These are phyloP conservation scores for Blastocystis sp. DNA, from an alignment of 352 stramenopile genomes.

Conservation along the genomic window DNA sequence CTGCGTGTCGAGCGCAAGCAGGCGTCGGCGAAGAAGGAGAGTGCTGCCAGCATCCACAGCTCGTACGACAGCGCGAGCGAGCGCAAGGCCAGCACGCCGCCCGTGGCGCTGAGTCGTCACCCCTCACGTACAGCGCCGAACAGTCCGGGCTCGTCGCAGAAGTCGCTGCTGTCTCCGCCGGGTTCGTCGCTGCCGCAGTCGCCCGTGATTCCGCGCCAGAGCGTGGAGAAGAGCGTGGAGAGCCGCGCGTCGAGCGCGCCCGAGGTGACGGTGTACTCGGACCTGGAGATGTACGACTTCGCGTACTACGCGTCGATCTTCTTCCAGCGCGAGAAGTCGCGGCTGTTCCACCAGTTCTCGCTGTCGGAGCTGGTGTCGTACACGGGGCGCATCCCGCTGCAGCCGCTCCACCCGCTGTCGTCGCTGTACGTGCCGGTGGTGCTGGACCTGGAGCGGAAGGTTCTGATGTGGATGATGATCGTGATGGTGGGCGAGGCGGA, in stretches of 20 bases:
- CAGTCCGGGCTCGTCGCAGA: background rate
- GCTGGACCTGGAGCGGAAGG: conserved; percentile 37
- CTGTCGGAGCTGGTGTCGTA: conserved; percentile 34
- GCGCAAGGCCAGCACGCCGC: no score
- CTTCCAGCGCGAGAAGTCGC: conserved; percentile 61
- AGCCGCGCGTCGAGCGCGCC: background rate
- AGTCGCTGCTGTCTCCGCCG: background rate
- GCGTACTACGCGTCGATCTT: conserved; percentile 53
- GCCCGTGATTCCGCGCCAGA: background rate
- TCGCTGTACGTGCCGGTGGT: background rate
- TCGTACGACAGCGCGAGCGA: no score
- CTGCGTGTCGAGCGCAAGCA: no score
- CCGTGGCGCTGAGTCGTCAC: no score
- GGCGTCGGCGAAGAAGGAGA: no score
- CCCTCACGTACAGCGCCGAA: no score
- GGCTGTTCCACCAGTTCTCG: conserved; percentile 43
- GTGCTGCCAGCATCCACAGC: no score
- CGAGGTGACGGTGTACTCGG: background rate
- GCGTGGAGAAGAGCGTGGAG: no score
- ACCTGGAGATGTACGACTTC: conserved; percentile 43
- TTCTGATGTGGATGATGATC: conserved; percentile 57
- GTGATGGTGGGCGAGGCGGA: background rate
- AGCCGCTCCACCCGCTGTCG: conserved; percentile 3
- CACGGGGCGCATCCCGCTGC: conserved; percentile 21
- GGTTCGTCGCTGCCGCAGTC: background rate